These are phyloP conservation scores for Quercus wislizeni DNA, from an alignment of 306 rosid genomes.

Conservation along the genomic window DNA sequence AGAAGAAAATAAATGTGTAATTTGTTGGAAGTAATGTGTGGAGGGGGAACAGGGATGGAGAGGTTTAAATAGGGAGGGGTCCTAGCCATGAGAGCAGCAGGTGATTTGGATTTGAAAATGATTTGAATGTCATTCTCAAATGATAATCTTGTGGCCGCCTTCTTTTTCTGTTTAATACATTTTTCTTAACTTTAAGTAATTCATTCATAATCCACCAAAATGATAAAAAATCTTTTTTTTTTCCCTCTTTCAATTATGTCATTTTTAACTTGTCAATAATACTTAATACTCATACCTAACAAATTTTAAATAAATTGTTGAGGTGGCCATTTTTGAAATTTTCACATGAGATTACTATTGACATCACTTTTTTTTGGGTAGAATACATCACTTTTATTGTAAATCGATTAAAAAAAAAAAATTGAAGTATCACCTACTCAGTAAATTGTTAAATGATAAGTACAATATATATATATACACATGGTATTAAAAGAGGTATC, in stretches of 20 bases:
- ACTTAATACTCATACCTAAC: too few relatives aligned
- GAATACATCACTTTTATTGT: too few relatives aligned
- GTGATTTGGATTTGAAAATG: constrained; percentile 48
- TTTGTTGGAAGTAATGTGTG: constrained; percentile 46
- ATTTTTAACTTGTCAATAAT: not conserved
- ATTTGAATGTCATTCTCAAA: constrained; percentile 17
- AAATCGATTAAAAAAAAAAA: too few relatives aligned
- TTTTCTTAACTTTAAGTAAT: not conserved
- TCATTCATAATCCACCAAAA: not conserved
- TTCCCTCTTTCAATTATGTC: not conserved
- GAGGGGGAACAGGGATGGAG: constrained; percentile 30
- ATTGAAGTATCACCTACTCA: too few relatives aligned
- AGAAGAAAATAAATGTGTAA: not conserved
- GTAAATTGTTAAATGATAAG: too few relatives aligned
- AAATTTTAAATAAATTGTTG: too few relatives aligned
- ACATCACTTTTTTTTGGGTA: too few relatives aligned
- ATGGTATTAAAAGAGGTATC: too few relatives aligned
- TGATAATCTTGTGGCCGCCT: constrained; percentile 22
- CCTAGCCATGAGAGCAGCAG: constrained; percentile 33
- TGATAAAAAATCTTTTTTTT: not conserved
- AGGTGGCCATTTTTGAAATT: too few relatives aligned
- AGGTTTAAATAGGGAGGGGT: constrained; percentile 50
- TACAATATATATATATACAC: too few relatives aligned
- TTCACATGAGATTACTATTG: too few relatives aligned
- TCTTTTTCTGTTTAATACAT: constrained; percentile 9